phyloP scores from a whole-genome alignment of 2,329 filamentous ascomycete genomes.

The Aspergillus proliferans region DNA sequence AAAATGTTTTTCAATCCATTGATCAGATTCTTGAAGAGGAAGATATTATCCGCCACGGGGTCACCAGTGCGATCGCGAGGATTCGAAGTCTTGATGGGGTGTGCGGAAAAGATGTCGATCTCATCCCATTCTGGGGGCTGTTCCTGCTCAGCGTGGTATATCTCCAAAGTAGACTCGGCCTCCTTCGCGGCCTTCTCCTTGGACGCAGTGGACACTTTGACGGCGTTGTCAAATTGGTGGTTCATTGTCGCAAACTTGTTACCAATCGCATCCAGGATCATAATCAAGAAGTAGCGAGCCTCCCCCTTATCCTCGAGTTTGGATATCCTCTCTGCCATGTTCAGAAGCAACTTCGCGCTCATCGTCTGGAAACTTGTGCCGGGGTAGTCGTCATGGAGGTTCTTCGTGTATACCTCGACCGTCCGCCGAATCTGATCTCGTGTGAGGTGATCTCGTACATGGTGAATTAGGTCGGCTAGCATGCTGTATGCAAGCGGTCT shows the following conservation, averaged over 20 bases:
- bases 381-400: conserved; percentile 89
- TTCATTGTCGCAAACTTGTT: conserved; percentile 99
- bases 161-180: conserved; percentile 61
- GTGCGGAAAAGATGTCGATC: conserved; percentile 92
- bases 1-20: conserved; percentile 95
- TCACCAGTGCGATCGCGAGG: conserved; percentile 82
- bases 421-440: conserved; percentile 92
- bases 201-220: conserved; percentile 86
- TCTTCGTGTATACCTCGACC: conserved; percentile 94
- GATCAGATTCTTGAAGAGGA: conserved; percentile 92
- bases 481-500: conserved; percentile 94
- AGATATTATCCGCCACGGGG: conserved; percentile 94
- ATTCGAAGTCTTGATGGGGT: conserved; percentile 92
- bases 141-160: conserved; percentile 77
- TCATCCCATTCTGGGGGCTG: conserved; percentile 90
- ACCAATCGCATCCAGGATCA: conserved; percentile 95
- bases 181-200: conserved; percentile 69
- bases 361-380: conserved; percentile 99
- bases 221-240: conserved; percentile 85
- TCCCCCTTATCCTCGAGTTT: conserved; percentile 90
- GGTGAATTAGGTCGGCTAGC: conserved; percentile 95
- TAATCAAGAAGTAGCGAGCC: conserved; percentile 89
- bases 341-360: conserved; percentile 93
- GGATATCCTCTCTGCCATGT: conserved; percentile 97
- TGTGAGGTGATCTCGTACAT: conserved; percentile 81